Conservation (phyloP, 495 filamentous ascomycete genomes). For the Hapsidospora chrysogenum region DNA sequence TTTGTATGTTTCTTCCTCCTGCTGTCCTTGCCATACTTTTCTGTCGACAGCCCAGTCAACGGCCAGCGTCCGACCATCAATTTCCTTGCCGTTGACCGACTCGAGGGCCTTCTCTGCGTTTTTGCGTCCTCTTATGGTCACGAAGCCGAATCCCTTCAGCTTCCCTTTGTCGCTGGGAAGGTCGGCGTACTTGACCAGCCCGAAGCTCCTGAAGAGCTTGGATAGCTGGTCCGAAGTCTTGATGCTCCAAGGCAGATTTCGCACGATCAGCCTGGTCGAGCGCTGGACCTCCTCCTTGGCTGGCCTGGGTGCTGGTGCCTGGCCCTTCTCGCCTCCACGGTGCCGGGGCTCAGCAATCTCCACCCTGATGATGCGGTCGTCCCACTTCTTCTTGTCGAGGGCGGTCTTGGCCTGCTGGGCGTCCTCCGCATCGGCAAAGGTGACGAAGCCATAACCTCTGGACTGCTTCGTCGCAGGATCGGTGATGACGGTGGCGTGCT, state of each 20-base stretch:
- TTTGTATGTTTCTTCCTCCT: conserved; percentile 22
- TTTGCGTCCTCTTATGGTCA: conserved; percentile 71
- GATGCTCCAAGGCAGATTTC: conserved; percentile 93
- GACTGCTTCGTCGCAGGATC: conserved; percentile 70
- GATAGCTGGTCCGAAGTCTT: conserved; percentile 66
- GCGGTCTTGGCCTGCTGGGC: conserved; percentile 62
- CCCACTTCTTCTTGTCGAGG: conserved; percentile 53
- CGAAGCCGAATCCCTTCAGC: conserved; percentile 79
- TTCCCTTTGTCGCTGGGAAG: conserved; percentile 62
- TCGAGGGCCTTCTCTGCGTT: conserved; percentile 84
- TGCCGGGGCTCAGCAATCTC: conserved; percentile 78
- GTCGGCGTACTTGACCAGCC: conserved; percentile 70
- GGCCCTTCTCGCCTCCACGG: conserved; percentile 44
- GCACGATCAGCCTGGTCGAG: conserved; percentile 75
- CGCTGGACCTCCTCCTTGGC: background rate
- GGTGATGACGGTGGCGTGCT: conserved; percentile 76
- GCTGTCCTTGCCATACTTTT: conserved; percentile 56
- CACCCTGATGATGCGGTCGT: conserved; percentile 66
- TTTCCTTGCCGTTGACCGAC: conserved; percentile 69
- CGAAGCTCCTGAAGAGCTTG: conserved; percentile 64
- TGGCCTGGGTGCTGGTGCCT: conserved; percentile 31
- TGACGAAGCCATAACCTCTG: conserved; percentile 91
- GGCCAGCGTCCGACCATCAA: conserved; percentile 73
- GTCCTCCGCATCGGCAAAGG: conserved; percentile 86
- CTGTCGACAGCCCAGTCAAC: conserved; percentile 97